Evolutionary conservation across 1,284 basidiomycete species (phyloP).

Genomic region (Sporisorium iseilematis-ciliati): DNA sequence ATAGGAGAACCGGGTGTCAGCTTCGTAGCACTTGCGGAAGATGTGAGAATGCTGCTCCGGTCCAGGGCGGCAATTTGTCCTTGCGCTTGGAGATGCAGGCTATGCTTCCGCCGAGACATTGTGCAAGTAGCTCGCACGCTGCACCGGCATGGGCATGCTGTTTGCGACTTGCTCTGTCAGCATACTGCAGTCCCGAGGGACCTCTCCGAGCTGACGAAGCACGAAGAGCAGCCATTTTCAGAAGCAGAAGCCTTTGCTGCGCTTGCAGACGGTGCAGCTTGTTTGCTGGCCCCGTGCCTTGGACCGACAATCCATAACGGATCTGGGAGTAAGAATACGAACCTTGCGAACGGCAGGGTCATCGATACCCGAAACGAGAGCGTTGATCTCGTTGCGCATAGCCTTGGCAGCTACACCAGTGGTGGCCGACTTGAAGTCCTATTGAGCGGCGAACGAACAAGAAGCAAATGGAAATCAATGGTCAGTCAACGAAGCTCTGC

Average conservation of each 20-base stretch:
- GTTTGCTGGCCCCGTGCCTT: background rate
- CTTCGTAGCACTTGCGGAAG: background rate
- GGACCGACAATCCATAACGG: background rate
- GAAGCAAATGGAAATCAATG: background rate
- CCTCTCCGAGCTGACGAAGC: background rate
- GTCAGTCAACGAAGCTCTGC: slow-evolving; percentile 3
- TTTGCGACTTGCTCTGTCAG: background rate
- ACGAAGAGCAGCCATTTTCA: background rate
- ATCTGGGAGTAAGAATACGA: slow-evolving; percentile 50
- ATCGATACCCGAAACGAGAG: slow-evolving; percentile 78
- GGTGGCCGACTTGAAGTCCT: slow-evolving; percentile 95
- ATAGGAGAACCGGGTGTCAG: background rate
- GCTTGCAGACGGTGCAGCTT: background rate
- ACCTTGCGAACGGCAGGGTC: slow-evolving; percentile 80
- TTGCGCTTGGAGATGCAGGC: background rate
- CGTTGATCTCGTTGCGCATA: slow-evolving; percentile 98
- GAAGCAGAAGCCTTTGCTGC: background rate
- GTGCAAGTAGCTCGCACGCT: background rate
- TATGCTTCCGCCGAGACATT: background rate
- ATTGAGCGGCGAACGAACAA: slow-evolving; percentile 1
- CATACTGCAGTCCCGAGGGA: background rate
- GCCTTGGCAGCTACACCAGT: slow-evolving; percentile 97
- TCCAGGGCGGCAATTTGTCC: background rate
- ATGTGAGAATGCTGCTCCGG: background rate
- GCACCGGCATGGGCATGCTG: background rate